A percentile compares a stretch with the other conserved stretches of the same genome.
Evolutionary conservation across 2,329 filamentous ascomycete genomes (phyloP).

Genomic region (Claviceps paspali): DNA sequence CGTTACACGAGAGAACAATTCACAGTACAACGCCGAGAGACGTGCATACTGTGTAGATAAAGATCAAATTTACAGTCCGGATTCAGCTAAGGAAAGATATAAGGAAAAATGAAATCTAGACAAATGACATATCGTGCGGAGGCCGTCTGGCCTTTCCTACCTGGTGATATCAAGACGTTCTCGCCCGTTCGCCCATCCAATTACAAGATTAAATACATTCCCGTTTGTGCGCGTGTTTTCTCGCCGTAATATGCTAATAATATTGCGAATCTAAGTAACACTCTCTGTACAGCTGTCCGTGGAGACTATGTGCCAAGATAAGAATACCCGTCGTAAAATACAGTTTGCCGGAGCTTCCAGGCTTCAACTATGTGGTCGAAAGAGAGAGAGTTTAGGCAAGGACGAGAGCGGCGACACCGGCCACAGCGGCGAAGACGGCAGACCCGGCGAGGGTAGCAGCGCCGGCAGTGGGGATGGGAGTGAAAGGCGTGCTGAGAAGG

Average conservation of each 20-base stretch:
- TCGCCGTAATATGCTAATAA: slow-evolving; percentile 11
- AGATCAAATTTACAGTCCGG: too few species aligned
- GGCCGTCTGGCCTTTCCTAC: too few species aligned
- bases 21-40: too few species aligned
- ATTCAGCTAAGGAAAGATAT: too few species aligned
- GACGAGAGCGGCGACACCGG: slow-evolving; percentile 37
- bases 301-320: slow-evolving; percentile 11
- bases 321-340: slow-evolving; percentile 16
- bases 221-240: slow-evolving; percentile 8
- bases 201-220: slow-evolving; percentile 4
- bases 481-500: slow-evolving; percentile 11
- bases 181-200: neutral
- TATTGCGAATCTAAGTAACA: neutral
- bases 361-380: slow-evolving; percentile 23
- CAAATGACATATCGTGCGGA: too few species aligned
- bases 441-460: slow-evolving; percentile 39
- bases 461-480: slow-evolving; percentile 30
- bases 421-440: slow-evolving; percentile 36
- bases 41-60: too few species aligned
- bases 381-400: slow-evolving; percentile 34
- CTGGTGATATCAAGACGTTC: too few species aligned
- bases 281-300: slow-evolving; percentile 23
- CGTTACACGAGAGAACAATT: too few species aligned
- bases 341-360: slow-evolving; percentile 24
- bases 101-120: too few species aligned